These are phyloP conservation scores for Brassica cretica DNA, from an alignment of 345 rosid genomes.

Conservation along the genomic window DNA sequence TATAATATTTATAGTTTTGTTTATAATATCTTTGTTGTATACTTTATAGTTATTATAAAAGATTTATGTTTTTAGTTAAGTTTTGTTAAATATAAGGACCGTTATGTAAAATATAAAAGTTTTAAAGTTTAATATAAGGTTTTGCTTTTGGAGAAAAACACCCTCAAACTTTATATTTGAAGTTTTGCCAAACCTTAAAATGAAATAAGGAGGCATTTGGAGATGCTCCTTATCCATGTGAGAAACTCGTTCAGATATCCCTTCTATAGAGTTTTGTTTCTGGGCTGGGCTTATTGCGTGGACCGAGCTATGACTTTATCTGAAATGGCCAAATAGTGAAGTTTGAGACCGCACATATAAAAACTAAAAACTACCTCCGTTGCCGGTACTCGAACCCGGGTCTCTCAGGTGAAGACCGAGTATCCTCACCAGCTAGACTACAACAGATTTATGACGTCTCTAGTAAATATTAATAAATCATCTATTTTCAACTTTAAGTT, in stretches of 20 bases:
- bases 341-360: neutral
- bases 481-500: neutral
- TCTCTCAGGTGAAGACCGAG: constrained; percentile 75
- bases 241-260: constrained; percentile 57
- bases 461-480: neutral
- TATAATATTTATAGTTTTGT: no score
- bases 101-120: no score
- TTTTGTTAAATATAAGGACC: no score
- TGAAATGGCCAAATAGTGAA: neutral
- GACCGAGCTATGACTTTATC: neutral
- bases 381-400: constrained; percentile 40
- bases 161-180: no score
- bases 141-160: no score
- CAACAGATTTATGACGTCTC: constrained; percentile 37
- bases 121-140: no score
- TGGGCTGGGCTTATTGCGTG: neutral
- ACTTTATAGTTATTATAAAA: no score
- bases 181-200: no score
- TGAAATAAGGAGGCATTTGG: no score
- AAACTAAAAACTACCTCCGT: neutral
- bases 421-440: constrained; percentile 79
- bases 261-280: neutral
- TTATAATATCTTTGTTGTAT: no score
- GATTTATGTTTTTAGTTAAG: no score
- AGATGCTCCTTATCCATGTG: constrained; percentile 33